phyloP scores from a whole-genome alignment of 164 flowering plant species.

The Protea cynaroides region DNA sequence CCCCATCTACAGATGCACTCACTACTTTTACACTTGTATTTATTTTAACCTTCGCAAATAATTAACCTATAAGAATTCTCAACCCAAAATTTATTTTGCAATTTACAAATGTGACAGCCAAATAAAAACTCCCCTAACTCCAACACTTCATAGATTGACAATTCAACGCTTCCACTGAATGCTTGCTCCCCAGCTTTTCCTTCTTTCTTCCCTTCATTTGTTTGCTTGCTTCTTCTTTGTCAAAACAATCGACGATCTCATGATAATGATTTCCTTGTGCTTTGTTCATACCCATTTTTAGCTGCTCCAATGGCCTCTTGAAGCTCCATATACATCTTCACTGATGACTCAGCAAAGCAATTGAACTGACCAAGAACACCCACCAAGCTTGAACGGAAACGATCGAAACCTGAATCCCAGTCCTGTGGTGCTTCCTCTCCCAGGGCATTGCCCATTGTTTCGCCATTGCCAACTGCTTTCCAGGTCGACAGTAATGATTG shows the following conservation, averaged over 20 bases:
- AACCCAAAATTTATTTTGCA: conserved; percentile 7
- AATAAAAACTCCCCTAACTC: conserved; percentile 1
- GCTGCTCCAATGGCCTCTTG: conserved; percentile 35
- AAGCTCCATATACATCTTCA: conserved; percentile 51
- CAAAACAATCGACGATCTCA: background rate
- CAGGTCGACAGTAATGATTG: conserved; percentile 15
- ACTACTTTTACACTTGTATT: background rate
- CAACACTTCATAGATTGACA: conserved; percentile 3
- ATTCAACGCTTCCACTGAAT: conserved; percentile 3
- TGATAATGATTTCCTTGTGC: conserved; percentile 6
- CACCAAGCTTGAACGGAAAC: conserved; percentile 46
- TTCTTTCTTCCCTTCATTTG: background rate
- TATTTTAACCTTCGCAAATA: conserved; percentile 7
- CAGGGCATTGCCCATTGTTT: conserved; percentile 15
- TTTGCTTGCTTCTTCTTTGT: background rate
- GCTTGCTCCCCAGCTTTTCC: conserved; percentile 2
- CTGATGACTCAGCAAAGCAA: conserved; percentile 51
- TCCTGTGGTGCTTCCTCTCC: conserved; percentile 43
- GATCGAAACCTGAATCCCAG: conserved; percentile 41
- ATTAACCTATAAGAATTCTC: conserved; percentile 4
- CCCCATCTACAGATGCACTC: no score
- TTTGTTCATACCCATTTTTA: conserved; percentile 24
- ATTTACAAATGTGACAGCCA: conserved; percentile 12
- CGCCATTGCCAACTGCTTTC: conserved; percentile 21
- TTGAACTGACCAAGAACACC: conserved; percentile 50